Conservation (phyloP, 2,329 filamentous ascomycete genomes). For the Septoria linicola region DNA sequence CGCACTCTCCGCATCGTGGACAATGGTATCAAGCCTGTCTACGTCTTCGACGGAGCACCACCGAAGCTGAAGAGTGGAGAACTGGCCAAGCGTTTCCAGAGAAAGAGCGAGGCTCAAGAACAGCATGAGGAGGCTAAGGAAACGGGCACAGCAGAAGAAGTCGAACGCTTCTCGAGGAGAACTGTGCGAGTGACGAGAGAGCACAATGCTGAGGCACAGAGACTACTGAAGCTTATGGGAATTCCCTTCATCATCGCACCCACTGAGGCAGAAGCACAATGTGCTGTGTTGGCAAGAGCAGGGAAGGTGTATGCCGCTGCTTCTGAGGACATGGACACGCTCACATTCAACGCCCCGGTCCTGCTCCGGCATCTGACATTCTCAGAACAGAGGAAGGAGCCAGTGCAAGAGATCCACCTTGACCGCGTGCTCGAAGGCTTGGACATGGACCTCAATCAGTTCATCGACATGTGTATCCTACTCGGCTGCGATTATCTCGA, state of each 20-base stretch:
- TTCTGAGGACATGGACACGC: slow-evolving; percentile 97
- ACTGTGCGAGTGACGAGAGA: slow-evolving; percentile 95
- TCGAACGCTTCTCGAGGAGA: slow-evolving; percentile 93
- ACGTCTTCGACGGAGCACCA: slow-evolving; percentile 95
- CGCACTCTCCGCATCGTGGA: slow-evolving; percentile 96
- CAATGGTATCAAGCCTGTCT: slow-evolving; percentile 97
- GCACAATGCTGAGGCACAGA: slow-evolving; percentile 93
- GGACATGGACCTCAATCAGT: slow-evolving; percentile 83
- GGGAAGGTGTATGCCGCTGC: slow-evolving; percentile 97
- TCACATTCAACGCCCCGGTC: slow-evolving; percentile 92
- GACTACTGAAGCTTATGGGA: slow-evolving; percentile 89
- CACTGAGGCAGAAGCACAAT: slow-evolving; percentile 96
- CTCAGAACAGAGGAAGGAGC: slow-evolving; percentile 95
- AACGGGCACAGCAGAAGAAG: slow-evolving; percentile 92
- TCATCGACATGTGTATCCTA: slow-evolving; percentile 95
- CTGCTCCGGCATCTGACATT: slow-evolving; percentile 91
- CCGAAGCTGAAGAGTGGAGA: slow-evolving; percentile 98
- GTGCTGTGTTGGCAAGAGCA: slow-evolving; percentile 80
- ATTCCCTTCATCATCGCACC: slow-evolving; percentile 93
- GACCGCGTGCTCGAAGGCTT: slow-evolving; percentile 84
- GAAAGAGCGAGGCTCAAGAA: slow-evolving; percentile 89
- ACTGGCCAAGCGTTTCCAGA: slow-evolving; percentile 90
- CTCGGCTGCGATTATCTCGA: slow-evolving; percentile 98
- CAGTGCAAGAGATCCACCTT: slow-evolving; percentile 91
- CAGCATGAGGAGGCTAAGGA: slow-evolving; percentile 94